These are phyloP conservation scores for Forsythia viridissima DNA, from an alignment of 257 asterid genomes.

Conservation along the genomic window DNA sequence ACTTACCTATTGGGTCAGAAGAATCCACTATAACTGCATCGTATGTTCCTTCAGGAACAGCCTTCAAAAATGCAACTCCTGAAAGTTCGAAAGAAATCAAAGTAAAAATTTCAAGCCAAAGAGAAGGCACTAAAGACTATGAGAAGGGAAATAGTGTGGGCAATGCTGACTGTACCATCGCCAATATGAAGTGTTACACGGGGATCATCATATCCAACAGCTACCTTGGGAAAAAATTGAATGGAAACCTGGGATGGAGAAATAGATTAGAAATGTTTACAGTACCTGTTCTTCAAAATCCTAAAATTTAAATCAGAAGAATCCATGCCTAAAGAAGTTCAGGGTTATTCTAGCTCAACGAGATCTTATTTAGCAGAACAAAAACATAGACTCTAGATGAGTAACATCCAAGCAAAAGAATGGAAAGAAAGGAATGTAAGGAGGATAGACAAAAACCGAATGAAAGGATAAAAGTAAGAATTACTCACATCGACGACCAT, in stretches of 20 bases:
- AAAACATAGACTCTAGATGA: not conserved
- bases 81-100: slow-evolving; percentile 24
- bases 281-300: not conserved
- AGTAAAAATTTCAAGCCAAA: not conserved
- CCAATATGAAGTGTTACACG: slow-evolving; percentile 87
- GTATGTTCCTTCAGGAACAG: slow-evolving; percentile 86
- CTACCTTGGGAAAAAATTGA: slow-evolving; percentile 82
- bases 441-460: not conserved
- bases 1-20: slow-evolving; percentile 90
- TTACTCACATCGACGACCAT: slow-evolving; percentile 90
- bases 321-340: not conserved
- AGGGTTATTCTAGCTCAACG: not conserved
- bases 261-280: not conserved
- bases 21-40: slow-evolving; percentile 97
- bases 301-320: slow-evolving; percentile 9
- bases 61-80: slow-evolving; percentile 97
- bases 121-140: not conserved
- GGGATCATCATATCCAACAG: slow-evolving; percentile 93
- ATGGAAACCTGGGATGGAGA: slow-evolving; percentile 68
- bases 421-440: not conserved
- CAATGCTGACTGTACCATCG: slow-evolving; percentile 58
- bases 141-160: not conserved
- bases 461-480: not conserved
- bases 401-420: not conserved
- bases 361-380: slow-evolving; percentile 4